A percentile compares a stretch with the other conserved stretches of the same genome.
Conservation (phyloP, 352 stramenopile species). For the Phytopythium vexans region DNA sequence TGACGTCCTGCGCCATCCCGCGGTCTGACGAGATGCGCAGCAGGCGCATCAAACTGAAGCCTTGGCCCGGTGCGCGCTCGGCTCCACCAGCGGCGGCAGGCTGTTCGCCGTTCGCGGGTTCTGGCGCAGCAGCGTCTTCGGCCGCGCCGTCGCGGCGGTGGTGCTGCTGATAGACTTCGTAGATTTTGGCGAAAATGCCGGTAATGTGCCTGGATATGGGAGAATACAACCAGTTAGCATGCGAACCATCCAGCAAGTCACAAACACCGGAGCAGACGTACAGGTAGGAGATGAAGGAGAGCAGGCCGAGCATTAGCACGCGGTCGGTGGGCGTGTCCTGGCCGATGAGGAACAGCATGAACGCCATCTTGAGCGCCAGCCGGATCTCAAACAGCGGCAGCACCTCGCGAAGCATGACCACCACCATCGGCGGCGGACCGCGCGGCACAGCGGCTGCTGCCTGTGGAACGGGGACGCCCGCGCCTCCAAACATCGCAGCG, state of each 20-base stretch:
- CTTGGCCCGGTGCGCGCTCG: neutral
- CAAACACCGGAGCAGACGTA: slow-evolving; percentile 12
- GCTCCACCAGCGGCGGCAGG: slow-evolving; percentile 9
- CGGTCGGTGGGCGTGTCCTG: slow-evolving; percentile 78
- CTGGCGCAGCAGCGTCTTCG: slow-evolving; percentile 11
- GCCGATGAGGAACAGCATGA: slow-evolving; percentile 88
- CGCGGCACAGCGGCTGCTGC: slow-evolving; percentile 12
- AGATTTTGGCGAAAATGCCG: slow-evolving; percentile 79
- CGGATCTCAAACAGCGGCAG: slow-evolving; percentile 66
- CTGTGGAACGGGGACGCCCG: neutral
- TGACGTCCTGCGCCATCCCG: slow-evolving; percentile 68
- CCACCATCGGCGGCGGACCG: slow-evolving; percentile 21
- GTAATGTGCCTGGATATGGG: slow-evolving; percentile 57
- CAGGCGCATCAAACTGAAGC: slow-evolving; percentile 28
- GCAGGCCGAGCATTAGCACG: slow-evolving; percentile 65
- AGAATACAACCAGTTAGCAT: neutral
- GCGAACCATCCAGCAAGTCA: neutral
- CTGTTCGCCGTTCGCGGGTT: slow-evolving; percentile 1
- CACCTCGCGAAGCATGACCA: slow-evolving; percentile 54
- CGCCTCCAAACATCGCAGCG: neutral
- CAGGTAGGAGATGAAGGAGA: slow-evolving; percentile 76
- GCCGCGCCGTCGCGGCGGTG: slow-evolving; percentile 22
- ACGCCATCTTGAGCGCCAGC: slow-evolving; percentile 81
- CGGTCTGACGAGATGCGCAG: slow-evolving; percentile 73
- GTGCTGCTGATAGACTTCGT: slow-evolving; percentile 54